Base-by-base conservation (phyloP, 352 stramenopile genomes). In the Plasmopara muralis region DNA sequence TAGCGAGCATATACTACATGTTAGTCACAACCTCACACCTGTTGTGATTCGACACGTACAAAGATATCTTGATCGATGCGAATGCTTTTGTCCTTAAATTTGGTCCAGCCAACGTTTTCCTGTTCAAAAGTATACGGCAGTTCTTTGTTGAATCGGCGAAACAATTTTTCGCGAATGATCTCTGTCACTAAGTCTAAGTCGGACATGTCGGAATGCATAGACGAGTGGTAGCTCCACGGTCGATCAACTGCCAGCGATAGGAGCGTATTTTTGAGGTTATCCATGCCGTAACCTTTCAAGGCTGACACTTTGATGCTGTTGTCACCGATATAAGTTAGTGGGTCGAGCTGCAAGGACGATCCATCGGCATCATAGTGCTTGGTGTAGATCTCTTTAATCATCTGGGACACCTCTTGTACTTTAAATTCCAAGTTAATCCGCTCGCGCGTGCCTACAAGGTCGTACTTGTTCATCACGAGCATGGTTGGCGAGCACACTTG, bases 81-180 rank as follows among this genome's bases (percentile, higher is more conserved):
- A 33, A 94, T 43, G 46, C 81, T 94, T 20, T 84, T 86, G 63
- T 94, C 83, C 50, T 72, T 87, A 55, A 94, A 92, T 48, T 77
- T 80, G 39, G 83, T 94, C 83, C 83, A 94, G 45, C 83, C 83
- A 43, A 72, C 83, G 50, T 89, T 92, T 58, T 92, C 79, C 55
- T 92, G 81, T 43, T 88, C 66, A 35, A 92, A 78, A n/a, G 52
- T 56, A 62, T 94, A 94, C 42, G 83, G 83, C 25, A 94, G 69
- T 50, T 94, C 83, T 60, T 91, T 80, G 62, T 94, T 91, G 50
- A 89, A 92, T 47, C 83, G 81, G n/a, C 77, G 60, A 55, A 85
- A 94, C 43, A 94, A 73, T 64, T 94, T 90, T 46, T 90, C 83
- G 20, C 83, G 81, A 49, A 94, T 94, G 64, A 94, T 94, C 55